phyloP scores from a whole-genome alignment of 805 yeast species.

The Wickerhamomyces mucosus region DNA sequence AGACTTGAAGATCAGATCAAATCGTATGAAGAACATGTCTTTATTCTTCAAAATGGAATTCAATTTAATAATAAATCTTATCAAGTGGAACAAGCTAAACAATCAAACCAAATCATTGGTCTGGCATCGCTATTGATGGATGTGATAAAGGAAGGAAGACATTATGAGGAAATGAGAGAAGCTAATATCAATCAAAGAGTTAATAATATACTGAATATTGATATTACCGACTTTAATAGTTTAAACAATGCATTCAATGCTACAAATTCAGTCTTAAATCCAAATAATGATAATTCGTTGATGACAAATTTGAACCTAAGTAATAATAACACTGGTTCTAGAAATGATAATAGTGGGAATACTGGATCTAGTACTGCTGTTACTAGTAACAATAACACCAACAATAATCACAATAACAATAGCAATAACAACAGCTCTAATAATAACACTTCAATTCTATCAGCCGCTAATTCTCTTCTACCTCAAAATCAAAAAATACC shows the following conservation, averaged over 20 bases:
- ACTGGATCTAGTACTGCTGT: no score
- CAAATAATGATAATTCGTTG: no score
- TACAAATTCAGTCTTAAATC: no score
- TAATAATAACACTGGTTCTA: no score
- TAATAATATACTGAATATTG: conserved; percentile 13
- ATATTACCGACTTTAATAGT: conserved; percentile 11
- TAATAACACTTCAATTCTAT: no score
- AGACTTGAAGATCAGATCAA: conserved; percentile 16
- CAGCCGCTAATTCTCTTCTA: no score
- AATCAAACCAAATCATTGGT: conserved; percentile 16
- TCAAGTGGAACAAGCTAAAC: conserved; percentile 17
- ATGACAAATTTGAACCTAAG: no score
- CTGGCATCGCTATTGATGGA: conserved; percentile 17
- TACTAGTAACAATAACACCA: conserved; percentile 7
- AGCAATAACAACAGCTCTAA: conserved; percentile 7
- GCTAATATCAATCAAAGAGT: conserved; percentile 14
- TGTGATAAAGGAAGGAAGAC: conserved; percentile 17
- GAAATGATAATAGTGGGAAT: no score
- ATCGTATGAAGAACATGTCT: conserved; percentile 16
- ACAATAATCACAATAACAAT: conserved; percentile 6
- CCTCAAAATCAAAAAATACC: no score
- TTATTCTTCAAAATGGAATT: conserved; percentile 15
- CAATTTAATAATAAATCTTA: conserved; percentile 17
- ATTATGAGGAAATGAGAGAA: conserved; percentile 17
- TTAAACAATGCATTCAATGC: conserved; percentile 7